Base-by-base conservation (phyloP, 805 yeast genomes). In the Lachancea sp. region DNA sequence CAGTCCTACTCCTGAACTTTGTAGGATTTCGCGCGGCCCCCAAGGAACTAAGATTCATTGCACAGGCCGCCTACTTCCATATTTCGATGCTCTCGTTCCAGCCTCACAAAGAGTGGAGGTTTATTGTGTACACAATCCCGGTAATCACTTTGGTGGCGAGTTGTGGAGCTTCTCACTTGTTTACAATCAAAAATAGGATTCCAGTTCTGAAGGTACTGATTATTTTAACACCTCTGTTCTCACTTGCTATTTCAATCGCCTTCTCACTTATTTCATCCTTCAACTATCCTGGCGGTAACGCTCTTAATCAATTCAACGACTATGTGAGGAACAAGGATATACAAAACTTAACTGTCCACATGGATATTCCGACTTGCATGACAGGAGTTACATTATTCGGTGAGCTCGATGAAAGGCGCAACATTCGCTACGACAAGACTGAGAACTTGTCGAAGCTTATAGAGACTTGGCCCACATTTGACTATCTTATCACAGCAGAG, bases 51-150 rank as follows among this genome's bases (percentile, higher is more conserved):
- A 70, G 74, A 29, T 61, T 78, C 5, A 54, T 80, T 20, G 68
- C 74, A 1, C 44, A 73, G 13, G 67, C 86, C 1, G 64, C 83
- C 0, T 30, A 79, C 1, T 37, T 74, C 12, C 89, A 68, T 54
- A 69, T 88, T n/a, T 45, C 66, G 1, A 52, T 77, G 4, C 71
- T 88, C 72, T 87, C 96, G 0, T 58, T 80, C 38, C 92, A 84
- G 60, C 88, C 92, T 2, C 97, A 90, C 53, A 90, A 90, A 58
- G 97, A 90, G 66, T 86, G 95, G 95, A 74, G 97, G 51, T 90
- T 90, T 54, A 77, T 90, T 29, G 67, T 82, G 13, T 90, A 89
- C 59, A 66, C 78, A 0, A 64, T 83, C 3, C 96, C 97, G 1
- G 68, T 80, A 0, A 58, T 86, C 43, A 76, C 82, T 0, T 51